Conservation (phyloP, 1,284 basidiomycete genomes). For the Ceratobasidium sp. region DNA sequence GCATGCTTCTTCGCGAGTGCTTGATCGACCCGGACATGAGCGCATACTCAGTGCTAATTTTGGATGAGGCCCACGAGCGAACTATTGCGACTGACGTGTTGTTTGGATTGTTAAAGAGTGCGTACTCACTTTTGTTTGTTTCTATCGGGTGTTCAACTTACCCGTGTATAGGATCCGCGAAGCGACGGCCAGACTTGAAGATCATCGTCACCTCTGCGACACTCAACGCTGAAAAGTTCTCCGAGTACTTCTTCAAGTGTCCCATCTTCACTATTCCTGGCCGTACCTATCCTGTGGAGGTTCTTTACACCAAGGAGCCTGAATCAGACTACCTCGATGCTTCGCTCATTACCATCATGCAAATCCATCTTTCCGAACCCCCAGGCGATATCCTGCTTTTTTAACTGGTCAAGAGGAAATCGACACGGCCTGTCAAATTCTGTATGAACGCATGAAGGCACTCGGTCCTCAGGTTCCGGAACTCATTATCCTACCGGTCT, state of each 20-base stretch:
- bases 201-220: slow-evolving; percentile 98
- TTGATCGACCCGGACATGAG: slow-evolving; percentile 94
- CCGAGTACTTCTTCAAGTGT: slow-evolving; percentile 97
- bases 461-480: slow-evolving; percentile 97
- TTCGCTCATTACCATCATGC: slow-evolving; percentile 97
- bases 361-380: slow-evolving; percentile 98
- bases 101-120: slow-evolving; percentile 95
- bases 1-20: slow-evolving; percentile 97
- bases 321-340: slow-evolving; percentile 99
- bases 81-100: slow-evolving; percentile 98
- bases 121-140: slow-evolving; percentile 49
- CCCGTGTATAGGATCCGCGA: slow-evolving; percentile 80
- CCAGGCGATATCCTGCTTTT: slow-evolving; percentile 96
- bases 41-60: slow-evolving; percentile 94
- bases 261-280: slow-evolving; percentile 99
- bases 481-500: slow-evolving; percentile 94
- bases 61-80: slow-evolving; percentile 98
- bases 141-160: slow-evolving; percentile 44
- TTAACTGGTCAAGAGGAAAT: slow-evolving; percentile 99
- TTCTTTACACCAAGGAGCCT: slow-evolving; percentile 97
- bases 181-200: slow-evolving; percentile 92
- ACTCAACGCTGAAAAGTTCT: slow-evolving; percentile 99
- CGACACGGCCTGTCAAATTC: slow-evolving; percentile 95
- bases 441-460: slow-evolving; percentile 98
- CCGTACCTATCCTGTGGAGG: slow-evolving; percentile 97